phyloP scores from a whole-genome alignment of 345 rosid genomes.

The Acer saccharum region DNA sequence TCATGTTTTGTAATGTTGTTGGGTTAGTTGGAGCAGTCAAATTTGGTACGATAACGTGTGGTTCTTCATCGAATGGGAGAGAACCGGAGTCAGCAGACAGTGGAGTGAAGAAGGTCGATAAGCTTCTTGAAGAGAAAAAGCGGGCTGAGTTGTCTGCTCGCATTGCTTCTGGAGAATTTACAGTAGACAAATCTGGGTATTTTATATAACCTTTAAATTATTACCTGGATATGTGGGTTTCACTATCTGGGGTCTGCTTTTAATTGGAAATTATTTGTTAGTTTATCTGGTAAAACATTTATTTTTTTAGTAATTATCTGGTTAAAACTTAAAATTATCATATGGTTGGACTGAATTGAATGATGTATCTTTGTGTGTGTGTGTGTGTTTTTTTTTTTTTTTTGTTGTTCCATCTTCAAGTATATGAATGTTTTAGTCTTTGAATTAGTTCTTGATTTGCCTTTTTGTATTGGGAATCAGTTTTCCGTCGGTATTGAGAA shows the following conservation, averaged over 20 bases:
- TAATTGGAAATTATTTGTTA: neutral
- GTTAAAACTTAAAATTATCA: neutral
- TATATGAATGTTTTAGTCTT: neutral
- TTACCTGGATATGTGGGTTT: neutral
- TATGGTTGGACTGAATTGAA: too few species aligned
- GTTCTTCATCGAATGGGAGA: conserved; percentile 66
- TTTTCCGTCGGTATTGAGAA: conserved; percentile 58
- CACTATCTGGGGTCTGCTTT: neutral
- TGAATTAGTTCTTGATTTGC: neutral
- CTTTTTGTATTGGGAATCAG: conserved; percentile 33
- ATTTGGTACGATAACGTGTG: conserved; percentile 31
- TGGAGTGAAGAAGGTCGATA: conserved; percentile 46
- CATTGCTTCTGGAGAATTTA: conserved; percentile 88
- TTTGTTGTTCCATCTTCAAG: neutral
- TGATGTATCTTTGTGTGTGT: neutral
- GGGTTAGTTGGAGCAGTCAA: conserved; percentile 22
- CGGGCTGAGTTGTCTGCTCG: conserved; percentile 73
- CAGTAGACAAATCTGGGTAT: conserved; percentile 64
- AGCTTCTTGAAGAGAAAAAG: conserved; percentile 62
- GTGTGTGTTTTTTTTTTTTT: neutral
- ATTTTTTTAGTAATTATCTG: too few species aligned
- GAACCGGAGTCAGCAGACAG: conserved; percentile 44
- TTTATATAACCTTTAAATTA: neutral
- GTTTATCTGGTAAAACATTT: neutral
- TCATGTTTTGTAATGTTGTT: neutral